Conservation (phyloP, 1,284 basidiomycete species). For the Leccinum fallax region DNA sequence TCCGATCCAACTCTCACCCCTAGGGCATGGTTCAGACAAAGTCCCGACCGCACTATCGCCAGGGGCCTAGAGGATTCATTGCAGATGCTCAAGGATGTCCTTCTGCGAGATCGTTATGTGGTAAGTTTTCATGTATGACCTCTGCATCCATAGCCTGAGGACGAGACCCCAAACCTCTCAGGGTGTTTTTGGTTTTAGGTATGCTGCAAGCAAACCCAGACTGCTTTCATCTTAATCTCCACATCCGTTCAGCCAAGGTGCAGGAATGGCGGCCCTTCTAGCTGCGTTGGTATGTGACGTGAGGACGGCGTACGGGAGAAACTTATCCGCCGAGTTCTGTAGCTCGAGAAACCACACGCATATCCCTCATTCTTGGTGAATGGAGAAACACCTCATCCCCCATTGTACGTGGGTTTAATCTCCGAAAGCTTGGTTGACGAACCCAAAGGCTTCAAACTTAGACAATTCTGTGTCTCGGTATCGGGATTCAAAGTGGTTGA, state of each 20-base stretch:
- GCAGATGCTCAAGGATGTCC: conserved; percentile 25
- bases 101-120: conserved; percentile 50
- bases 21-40: conserved; percentile 78
- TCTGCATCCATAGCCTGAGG: not conserved
- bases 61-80: conserved; percentile 64
- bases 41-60: conserved; percentile 51
- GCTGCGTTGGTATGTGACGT: conserved; percentile 60
- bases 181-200: conserved; percentile 87
- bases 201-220: conserved; percentile 5
- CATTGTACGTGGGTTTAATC: conserved; percentile 53
- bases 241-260: conserved; percentile 65
- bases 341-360: conserved; percentile 39
- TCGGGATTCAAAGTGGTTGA: conserved; percentile 67
- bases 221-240: conserved; percentile 2
- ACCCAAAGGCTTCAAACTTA: conserved; percentile 29
- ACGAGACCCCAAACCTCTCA: conserved; percentile 31
- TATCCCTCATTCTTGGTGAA: conserved; percentile 70
- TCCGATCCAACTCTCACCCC: conserved; percentile 67
- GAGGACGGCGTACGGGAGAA: not conserved
- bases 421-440: not conserved
- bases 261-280: conserved; percentile 75
- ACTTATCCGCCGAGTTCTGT: not conserved
- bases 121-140: conserved; percentile 38
- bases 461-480: conserved; percentile 68
- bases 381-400: conserved; percentile 64